Percentiles rank a stretch among this genome's conserved stretches.
Conservation (phyloP, 495 filamentous ascomycete species). For the Platismatia glauca region DNA sequence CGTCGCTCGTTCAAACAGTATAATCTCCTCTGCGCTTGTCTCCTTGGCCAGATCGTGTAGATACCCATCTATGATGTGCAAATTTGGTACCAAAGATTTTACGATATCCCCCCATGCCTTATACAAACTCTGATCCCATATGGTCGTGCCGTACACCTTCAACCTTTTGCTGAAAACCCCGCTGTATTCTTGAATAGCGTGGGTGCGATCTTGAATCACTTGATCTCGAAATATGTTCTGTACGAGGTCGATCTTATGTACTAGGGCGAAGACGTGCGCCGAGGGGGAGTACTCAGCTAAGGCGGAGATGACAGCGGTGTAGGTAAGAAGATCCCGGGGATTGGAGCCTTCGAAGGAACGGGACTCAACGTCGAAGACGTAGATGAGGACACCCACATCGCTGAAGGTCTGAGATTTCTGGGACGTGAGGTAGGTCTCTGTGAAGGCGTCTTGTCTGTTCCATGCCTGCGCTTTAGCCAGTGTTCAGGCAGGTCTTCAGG, state of each 20-base stretch:
- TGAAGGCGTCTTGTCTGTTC: slow-evolving; percentile 88
- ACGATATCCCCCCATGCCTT: slow-evolving; percentile 97
- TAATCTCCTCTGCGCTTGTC: slow-evolving; percentile 85
- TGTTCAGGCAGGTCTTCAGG: not conserved
- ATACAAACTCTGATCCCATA: slow-evolving; percentile 98
- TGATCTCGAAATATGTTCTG: slow-evolving; percentile 64
- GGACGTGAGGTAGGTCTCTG: slow-evolving; percentile 91
- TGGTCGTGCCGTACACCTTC: slow-evolving; percentile 80
- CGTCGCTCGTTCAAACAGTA: slow-evolving; percentile 90
- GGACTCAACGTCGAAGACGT: slow-evolving; percentile 97
- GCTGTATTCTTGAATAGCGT: slow-evolving; percentile 65
- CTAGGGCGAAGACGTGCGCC: slow-evolving; percentile 81
- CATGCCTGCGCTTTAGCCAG: not conserved
- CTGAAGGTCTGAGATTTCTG: slow-evolving; percentile 94
- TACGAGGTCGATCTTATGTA: slow-evolving; percentile 99
- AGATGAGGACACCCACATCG: slow-evolving; percentile 93
- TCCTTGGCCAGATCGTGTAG: slow-evolving; percentile 66
- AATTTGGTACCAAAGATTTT: slow-evolving; percentile 89
- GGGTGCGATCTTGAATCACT: slow-evolving; percentile 70
- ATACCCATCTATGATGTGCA: slow-evolving; percentile 79
- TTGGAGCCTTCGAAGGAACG: slow-evolving; percentile 53
- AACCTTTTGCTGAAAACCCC: slow-evolving; percentile 51
- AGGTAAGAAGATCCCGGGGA: slow-evolving; percentile 72
- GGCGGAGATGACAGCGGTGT: slow-evolving; percentile 75
- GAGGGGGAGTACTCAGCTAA: slow-evolving; percentile 73